phyloP scores from a whole-genome alignment of 805 yeast genomes.

The Groenewaldozyma tartarivorans region DNA sequence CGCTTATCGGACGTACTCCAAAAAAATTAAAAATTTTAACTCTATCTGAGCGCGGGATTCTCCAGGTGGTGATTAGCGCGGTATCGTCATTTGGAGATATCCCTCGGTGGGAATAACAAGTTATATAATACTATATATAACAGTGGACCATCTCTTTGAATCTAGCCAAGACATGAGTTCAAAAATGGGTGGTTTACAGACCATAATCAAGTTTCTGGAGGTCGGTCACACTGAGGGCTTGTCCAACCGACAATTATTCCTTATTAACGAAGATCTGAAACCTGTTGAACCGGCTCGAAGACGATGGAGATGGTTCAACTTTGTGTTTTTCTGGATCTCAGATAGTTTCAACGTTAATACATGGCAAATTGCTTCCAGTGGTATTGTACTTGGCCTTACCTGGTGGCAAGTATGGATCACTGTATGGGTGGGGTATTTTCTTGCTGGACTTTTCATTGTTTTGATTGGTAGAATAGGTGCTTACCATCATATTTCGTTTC shows the following conservation, averaged over 20 bases:
- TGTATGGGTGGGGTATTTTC: conserved; percentile 74
- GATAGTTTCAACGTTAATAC: conserved; percentile 86
- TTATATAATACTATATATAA: not conserved
- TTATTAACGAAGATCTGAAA: conserved; percentile 64
- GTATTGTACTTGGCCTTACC: conserved; percentile 62
- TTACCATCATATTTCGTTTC: conserved; percentile 74
- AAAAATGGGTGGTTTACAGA: no score
- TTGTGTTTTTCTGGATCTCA: conserved; percentile 74
- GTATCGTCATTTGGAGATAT: no score
- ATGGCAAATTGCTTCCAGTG: conserved; percentile 86
- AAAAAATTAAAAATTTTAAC: no score
- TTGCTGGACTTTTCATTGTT: conserved; percentile 61
- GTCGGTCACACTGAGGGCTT: conserved; percentile 31
- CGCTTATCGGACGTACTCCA: no score
- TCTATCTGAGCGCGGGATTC: no score
- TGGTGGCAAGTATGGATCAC: conserved; percentile 93
- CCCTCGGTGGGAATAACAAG: not conserved
- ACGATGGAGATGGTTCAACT: conserved; percentile 82
- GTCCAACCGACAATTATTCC: conserved; percentile 51
- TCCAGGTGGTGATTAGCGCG: no score
- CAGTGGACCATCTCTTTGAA: no score
- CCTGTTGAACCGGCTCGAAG: conserved; percentile 71
- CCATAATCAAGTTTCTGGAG: no score
- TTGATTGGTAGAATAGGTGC: conserved; percentile 73
- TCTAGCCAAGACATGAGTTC: no score